Evolutionary conservation across 116 monocot genomes (phyloP).

Genomic region (Trichopus zeylanicus): DNA sequence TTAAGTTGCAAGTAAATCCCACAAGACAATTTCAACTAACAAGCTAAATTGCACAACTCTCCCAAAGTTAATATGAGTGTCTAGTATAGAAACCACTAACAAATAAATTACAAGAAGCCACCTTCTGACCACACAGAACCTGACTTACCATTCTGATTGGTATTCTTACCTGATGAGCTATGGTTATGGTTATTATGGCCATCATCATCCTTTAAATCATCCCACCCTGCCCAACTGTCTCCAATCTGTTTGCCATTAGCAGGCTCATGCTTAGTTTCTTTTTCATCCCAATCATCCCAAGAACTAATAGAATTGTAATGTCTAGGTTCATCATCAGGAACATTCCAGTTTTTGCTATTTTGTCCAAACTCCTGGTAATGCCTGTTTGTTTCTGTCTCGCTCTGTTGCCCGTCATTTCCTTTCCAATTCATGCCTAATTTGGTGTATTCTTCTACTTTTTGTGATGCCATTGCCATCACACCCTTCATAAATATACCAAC

Average conservation of each 20-base stretch:
- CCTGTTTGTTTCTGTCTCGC: conserved; percentile 23
- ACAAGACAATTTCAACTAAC: too few relatives aligned
- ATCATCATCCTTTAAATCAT: conserved; percentile 40
- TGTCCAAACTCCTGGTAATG: conserved; percentile 23
- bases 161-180: conserved; percentile 15
- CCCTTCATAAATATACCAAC: conserved; percentile 99
- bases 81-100: background rate
- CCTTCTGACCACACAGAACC: conserved; percentile 41
- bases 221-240: conserved; percentile 51
- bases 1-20: background rate
- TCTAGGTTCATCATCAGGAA: conserved; percentile 8
- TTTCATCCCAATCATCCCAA: conserved; percentile 79
- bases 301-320: conserved; percentile 32
- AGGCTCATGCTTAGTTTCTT: conserved; percentile 12
- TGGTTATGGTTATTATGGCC: conserved; percentile 14
- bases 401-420: conserved; percentile 19
- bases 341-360: conserved; percentile 16
- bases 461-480: conserved; percentile 88
- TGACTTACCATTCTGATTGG: conserved; percentile 36
- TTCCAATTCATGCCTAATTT: conserved; percentile 36
- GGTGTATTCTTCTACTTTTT: conserved; percentile 88
- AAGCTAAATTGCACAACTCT: background rate
- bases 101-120: conserved; percentile 38
- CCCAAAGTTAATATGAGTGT: background rate
- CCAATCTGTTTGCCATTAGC: conserved; percentile 12